Base-by-base conservation (phyloP, 345 rosid genomes). In the Eucalyptus curtisii region DNA sequence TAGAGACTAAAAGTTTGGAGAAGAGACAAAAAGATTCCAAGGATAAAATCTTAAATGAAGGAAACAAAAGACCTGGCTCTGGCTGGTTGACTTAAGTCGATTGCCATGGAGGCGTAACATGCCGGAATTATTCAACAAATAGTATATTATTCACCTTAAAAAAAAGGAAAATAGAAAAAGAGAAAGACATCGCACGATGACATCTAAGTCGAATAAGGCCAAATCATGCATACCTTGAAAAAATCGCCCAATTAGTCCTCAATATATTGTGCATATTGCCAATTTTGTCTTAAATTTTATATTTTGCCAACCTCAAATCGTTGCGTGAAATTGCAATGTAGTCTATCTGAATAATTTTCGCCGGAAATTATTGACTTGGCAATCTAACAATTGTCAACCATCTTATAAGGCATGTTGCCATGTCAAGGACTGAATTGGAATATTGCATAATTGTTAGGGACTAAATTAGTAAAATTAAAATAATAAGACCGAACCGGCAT, bases 271-370 rank as follows among this genome's bases (percentile, higher is more conserved):
- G 20, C 2, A 37, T 11, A 33, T 68, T 68, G 5, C 11, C 3
- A 68, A 31, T 31, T 68, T 31, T 4, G 3, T 68, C 6, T 33
- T 71, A 37, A 10, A 19, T 0, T 5, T 10, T 27, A 13, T 5
- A 30, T 61, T 61, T 61, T 61, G 0, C 7, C 3, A 61, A 0
- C n/a, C 27, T 27, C 1, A 61, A 27, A 61, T 12, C 7, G 3
- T 0, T 71, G 5, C 45, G 3, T 2, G 10, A 71, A 33, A 37
- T 8, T 17, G 3, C 4, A 20, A 71, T 5, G 2, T 37, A 37
- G 7, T 5, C 4, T 6, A 2, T 37, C 0, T 10, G 3, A 7
- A 4, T 24, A 20, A 37, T 10, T 71, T 71, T 33, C 4, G 1
- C 4, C 2, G 0, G 2, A 76, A 37, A 37, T 76, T 13, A 20